Evolutionary conservation across 768 basidiomycete species (phyloP).

Genomic region (Lactarius psammicola): DNA sequence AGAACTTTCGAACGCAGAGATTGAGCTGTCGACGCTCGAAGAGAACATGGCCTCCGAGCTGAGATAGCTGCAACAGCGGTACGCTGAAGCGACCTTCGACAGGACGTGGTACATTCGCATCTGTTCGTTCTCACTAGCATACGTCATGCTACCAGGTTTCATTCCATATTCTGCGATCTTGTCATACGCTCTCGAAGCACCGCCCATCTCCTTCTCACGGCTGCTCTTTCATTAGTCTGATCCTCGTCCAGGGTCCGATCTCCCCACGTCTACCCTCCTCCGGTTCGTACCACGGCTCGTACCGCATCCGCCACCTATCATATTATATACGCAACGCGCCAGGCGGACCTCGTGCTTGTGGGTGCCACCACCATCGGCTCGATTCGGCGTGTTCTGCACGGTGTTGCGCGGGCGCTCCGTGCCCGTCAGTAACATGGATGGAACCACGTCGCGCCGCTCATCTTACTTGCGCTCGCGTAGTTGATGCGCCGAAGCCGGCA

Average conservation of each 20-base stretch:
- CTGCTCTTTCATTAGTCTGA: conserved; percentile 40
- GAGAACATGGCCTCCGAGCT: conserved; percentile 25
- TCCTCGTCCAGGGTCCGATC: conserved; percentile 42
- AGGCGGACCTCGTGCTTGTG: conserved; percentile 65
- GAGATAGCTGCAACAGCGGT: conserved; percentile 18
- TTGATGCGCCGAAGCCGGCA: conserved; percentile 48
- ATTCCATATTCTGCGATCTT: conserved; percentile 37
- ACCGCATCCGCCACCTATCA: conserved; percentile 24
- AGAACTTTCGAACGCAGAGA: conserved; percentile 28
- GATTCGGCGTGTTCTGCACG: conserved; percentile 64
- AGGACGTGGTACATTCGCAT: conserved; percentile 21
- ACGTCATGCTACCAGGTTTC: conserved; percentile 21
- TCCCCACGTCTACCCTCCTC: conserved; percentile 44
- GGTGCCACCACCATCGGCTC: conserved; percentile 75
- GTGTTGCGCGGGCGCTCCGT: conserved; percentile 55
- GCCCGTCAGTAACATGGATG: conserved; percentile 59
- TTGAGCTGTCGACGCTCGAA: conserved; percentile 27
- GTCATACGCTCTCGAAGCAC: conserved; percentile 31
- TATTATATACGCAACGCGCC: conserved; percentile 45
- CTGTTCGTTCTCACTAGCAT: conserved; percentile 27
- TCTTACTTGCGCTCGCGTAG: conserved; percentile 75
- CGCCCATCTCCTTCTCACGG: not conserved
- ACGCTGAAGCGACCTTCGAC: conserved; percentile 19
- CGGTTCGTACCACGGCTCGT: conserved; percentile 40
- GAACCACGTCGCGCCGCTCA: conserved; percentile 68